Percentiles rank a stretch among this genome's conserved stretches.
Evolutionary conservation across 2,329 filamentous ascomycete genomes (phyloP).

Genomic region (Colletotrichum tropicale): DNA sequence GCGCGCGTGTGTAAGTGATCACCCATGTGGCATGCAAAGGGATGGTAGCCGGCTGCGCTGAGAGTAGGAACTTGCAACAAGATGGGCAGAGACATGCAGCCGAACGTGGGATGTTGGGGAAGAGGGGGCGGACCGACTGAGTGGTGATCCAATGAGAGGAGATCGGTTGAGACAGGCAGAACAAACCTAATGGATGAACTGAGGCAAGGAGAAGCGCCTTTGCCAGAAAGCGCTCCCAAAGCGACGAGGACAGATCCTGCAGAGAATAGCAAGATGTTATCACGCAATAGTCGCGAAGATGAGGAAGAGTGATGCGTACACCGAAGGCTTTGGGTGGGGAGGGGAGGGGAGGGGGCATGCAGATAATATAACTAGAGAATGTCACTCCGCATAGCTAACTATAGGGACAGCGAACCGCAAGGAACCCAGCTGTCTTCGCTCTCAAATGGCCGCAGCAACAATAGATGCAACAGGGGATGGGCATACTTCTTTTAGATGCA

Average conservation of each 20-base stretch:
- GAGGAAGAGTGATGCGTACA: not conserved
- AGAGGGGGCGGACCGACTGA: not conserved
- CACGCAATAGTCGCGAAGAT: not conserved
- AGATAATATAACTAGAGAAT: constrained; percentile 3
- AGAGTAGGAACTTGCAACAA: not conserved
- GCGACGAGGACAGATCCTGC: not conserved
- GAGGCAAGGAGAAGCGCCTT: not conserved
- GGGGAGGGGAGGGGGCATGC: not conserved
- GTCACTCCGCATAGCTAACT: not conserved
- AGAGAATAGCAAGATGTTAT: not conserved
- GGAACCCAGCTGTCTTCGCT: not conserved
- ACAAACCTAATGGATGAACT: not conserved
- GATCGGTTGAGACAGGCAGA: not conserved
- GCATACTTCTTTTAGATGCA: not conserved
- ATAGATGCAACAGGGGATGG: not conserved
- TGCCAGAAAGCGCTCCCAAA: not conserved
- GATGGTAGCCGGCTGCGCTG: not conserved
- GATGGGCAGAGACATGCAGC: not conserved
- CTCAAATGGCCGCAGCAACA: not conserved
- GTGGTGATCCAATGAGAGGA: not conserved
- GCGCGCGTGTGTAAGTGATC: not conserved
- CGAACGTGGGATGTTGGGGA: not conserved
- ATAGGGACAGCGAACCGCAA: not conserved
- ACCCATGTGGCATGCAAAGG: not conserved
- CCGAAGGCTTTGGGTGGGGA: not conserved